Base-by-base conservation (phyloP, 106 monocot species). In the Cymbidium sinense region DNA sequence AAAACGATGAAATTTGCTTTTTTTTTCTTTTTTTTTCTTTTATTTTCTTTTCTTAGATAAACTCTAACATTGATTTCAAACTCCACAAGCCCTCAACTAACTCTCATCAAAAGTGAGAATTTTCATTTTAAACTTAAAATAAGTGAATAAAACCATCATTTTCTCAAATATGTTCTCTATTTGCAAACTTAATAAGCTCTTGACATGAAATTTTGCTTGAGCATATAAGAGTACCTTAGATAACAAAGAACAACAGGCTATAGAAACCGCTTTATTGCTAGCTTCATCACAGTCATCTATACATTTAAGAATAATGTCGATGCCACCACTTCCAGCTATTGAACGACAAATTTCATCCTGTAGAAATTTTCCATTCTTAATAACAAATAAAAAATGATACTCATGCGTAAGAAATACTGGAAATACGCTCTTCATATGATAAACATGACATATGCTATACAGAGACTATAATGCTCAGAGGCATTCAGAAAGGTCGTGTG, bases 321-420 rank as follows among this genome's bases (percentile, higher is more conserved):
- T 91, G 21, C 96, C 96, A 50, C 94, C 96, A 81, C 81, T 92
- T 77, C 87, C 90, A 84, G 88, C 83, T 76, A 98, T 87, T 52
- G 93, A 98, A 34, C 83, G 82, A 83, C 96, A 98, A 81, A 98
- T 98, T 85, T 94, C 96, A 86, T 98, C 96, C 96, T 98, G 87
- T 9, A 70, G 31, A 28, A 51, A 15, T 70, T 70, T 70, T 34
- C 18, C 33, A 34, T 70, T 34, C 35, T 70, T 33, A 70, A 70
- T 18, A 2, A 70, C 12, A 0, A 20, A 5, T 17, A 70, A 34
- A 33, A 18, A 34, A 0, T 33, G 31, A 70, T 18, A 15, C 35
- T 70, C 34, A 70, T 70, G 12, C 19, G 2, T 33, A 34, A 70
- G 35, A 70, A 70, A 18, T 13, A 18, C 70, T n/a, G n/a, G n/a